Conservation (phyloP, 1,284 basidiomycete species). For the Apiotrichum siamense region DNA sequence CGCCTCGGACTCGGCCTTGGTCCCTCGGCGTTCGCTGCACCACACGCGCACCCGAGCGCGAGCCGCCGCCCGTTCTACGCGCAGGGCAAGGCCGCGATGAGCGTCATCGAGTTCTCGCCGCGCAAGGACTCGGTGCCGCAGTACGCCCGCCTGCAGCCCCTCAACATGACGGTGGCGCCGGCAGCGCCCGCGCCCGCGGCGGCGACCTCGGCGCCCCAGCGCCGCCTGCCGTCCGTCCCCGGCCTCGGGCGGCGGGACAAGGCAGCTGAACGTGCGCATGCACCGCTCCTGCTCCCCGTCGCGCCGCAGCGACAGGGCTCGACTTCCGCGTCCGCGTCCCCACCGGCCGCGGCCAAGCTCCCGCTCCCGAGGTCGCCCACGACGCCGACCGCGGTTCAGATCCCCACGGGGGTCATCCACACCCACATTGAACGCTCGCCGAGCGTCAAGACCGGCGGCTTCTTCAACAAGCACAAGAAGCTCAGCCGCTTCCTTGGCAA, state of each 20-base stretch:
- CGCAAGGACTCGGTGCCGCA: not conserved
- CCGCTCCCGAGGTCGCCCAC: not conserved
- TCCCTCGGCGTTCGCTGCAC: not conserved
- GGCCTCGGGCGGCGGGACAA: not conserved
- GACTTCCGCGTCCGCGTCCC: not conserved
- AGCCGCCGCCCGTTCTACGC: slow-evolving; percentile 18
- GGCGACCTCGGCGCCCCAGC: not conserved
- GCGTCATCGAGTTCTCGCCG: slow-evolving; percentile 20
- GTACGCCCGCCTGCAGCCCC: not conserved
- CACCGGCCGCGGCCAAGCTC: not conserved
- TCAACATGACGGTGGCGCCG: not conserved
- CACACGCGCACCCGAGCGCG: not conserved
- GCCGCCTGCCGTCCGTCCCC: not conserved
- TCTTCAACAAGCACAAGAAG: slow-evolving; percentile 15
- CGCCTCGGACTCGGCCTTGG: not conserved
- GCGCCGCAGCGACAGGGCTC: no score
- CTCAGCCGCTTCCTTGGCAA: slow-evolving; percentile 11
- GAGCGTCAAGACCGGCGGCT: slow-evolving; percentile 3
- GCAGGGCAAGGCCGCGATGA: slow-evolving; percentile 21
- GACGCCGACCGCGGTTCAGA: not conserved
- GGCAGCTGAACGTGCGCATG: no score
- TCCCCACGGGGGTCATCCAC: not conserved
- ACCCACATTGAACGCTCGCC: not conserved
- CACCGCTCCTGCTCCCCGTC: no score
- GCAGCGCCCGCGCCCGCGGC: not conserved